Conservation (phyloP, 1,284 basidiomycete species). For the Apiotrichum montevideense region DNA sequence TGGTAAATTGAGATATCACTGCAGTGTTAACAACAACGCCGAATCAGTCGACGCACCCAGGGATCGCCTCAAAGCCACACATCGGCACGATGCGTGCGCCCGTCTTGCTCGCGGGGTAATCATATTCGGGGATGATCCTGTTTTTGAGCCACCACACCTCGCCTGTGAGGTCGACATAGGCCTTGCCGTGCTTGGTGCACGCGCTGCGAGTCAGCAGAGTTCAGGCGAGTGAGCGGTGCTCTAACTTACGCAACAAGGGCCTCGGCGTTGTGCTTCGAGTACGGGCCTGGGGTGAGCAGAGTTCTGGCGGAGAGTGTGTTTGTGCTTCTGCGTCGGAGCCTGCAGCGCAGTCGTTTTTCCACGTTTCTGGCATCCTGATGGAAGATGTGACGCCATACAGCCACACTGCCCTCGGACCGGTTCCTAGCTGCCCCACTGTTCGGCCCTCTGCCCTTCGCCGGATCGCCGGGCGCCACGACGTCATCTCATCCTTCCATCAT, state of each 20-base stretch:
- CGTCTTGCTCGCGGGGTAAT: slow-evolving; percentile 61
- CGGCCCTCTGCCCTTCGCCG: too few species aligned
- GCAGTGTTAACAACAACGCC: neutral
- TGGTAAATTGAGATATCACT: slow-evolving; percentile 59
- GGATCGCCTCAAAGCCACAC: slow-evolving; percentile 67
- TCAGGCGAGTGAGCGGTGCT: neutral
- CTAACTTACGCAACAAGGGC: slow-evolving; percentile 25
- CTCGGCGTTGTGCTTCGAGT: slow-evolving; percentile 31
- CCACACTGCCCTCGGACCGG: too few species aligned
- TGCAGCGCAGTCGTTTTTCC: too few species aligned
- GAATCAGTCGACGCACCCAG: slow-evolving; percentile 48
- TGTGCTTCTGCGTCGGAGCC: neutral
- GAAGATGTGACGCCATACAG: too few species aligned
- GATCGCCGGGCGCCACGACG: too few species aligned
- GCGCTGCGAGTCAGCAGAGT: slow-evolving; percentile 43
- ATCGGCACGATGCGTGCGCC: slow-evolving; percentile 63
- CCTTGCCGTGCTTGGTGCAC: slow-evolving; percentile 53
- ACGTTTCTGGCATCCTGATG: neutral
- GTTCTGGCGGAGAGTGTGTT: neutral
- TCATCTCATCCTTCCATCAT: too few species aligned
- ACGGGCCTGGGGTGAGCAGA: slow-evolving; percentile 27
- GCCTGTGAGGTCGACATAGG: slow-evolving; percentile 62
- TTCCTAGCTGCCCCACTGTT: too few species aligned
- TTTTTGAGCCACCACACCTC: slow-evolving; percentile 54
- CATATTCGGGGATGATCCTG: slow-evolving; percentile 56